These are phyloP conservation scores for Penicillium bovifimosum DNA, from an alignment of 495 filamentous ascomycete genomes.

Conservation along the genomic window DNA sequence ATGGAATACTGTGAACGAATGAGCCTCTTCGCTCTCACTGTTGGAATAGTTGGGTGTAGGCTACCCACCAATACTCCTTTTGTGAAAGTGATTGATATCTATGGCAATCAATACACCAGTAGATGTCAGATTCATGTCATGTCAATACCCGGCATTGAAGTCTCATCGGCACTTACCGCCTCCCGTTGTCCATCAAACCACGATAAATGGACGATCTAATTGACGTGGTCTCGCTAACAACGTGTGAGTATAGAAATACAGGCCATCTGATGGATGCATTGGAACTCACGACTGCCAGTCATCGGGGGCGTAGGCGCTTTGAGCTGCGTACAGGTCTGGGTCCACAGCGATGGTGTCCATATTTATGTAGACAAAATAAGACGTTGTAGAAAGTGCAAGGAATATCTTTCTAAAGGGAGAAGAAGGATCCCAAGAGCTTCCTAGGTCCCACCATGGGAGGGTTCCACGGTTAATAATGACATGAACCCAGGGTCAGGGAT, in stretches of 20 bases:
- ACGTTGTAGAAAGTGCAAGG: not conserved
- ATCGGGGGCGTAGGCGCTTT: constrained; percentile 5
- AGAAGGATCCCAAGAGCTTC: no score
- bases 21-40: not conserved
- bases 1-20: constrained; percentile 8
- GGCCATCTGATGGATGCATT: not conserved
- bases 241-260: not conserved
- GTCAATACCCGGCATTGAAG: not conserved
- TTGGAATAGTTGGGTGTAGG: not conserved
- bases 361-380: not conserved
- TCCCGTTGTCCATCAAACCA: constrained; percentile 17
- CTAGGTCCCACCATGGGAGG: no score
- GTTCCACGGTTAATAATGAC: no score
- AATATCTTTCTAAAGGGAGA: not conserved
- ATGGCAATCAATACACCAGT: not conserved
- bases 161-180: constrained; percentile 8
- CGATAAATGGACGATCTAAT: constrained; percentile 18
- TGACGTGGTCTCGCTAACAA: constrained; percentile 12
- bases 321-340: constrained; percentile 10
- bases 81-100: constrained; percentile 18
- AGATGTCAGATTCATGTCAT: not conserved
- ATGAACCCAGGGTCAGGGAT: no score
- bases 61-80: constrained; percentile 12
- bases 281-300: constrained; percentile 19
- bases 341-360: constrained; percentile 3